Percentiles rank a stretch among this genome's conserved stretches.
These are phyloP conservation scores for Saccharomyces hybrid DNA, from an alignment of 1,139 yeast species.

Conservation along the genomic window DNA sequence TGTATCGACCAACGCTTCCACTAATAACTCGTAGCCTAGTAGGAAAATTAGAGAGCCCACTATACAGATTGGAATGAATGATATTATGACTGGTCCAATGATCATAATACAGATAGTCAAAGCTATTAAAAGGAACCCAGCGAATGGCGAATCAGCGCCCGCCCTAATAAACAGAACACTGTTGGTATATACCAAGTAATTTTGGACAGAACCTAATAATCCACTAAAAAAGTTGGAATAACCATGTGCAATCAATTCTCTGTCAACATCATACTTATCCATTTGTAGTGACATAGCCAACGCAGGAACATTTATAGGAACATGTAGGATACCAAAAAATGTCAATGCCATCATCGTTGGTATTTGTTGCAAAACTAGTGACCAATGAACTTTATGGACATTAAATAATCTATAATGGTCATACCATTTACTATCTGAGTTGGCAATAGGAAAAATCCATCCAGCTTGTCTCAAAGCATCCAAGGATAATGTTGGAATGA, in stretches of 20 bases:
- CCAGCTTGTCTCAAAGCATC: conserved; percentile 60
- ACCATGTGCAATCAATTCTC: conserved; percentile 93
- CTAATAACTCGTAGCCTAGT: conserved; percentile 80
- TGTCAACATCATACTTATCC: conserved; percentile 77
- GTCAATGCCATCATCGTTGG: conserved; percentile 96
- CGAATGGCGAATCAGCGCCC: conserved; percentile 84
- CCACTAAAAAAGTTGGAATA: conserved; percentile 87
- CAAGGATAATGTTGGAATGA: conserved; percentile 61
- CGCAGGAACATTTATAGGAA: conserved; percentile 96
- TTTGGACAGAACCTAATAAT: conserved; percentile 77
- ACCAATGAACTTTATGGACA: conserved; percentile 66
- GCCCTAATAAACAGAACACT: conserved; percentile 85
- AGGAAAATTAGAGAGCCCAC: conserved; percentile 88
- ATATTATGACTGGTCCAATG: conserved; percentile 87
- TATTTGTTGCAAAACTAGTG: conserved; percentile 54
- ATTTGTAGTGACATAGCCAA: conserved; percentile 84
- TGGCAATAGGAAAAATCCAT: conserved; percentile 64
- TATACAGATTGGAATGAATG: conserved; percentile 88
- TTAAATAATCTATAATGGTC: conserved; percentile 68
- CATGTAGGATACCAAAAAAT: conserved; percentile 90
- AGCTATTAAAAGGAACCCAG: conserved; percentile 78
- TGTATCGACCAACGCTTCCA: conserved; percentile 83
- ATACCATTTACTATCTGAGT: conserved; percentile 78
- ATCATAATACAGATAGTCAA: conserved; percentile 79
- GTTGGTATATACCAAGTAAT: conserved; percentile 90